Conservation (phyloP, 2,329 filamentous ascomycete species). For the Penicillium psychrosexuale region DNA sequence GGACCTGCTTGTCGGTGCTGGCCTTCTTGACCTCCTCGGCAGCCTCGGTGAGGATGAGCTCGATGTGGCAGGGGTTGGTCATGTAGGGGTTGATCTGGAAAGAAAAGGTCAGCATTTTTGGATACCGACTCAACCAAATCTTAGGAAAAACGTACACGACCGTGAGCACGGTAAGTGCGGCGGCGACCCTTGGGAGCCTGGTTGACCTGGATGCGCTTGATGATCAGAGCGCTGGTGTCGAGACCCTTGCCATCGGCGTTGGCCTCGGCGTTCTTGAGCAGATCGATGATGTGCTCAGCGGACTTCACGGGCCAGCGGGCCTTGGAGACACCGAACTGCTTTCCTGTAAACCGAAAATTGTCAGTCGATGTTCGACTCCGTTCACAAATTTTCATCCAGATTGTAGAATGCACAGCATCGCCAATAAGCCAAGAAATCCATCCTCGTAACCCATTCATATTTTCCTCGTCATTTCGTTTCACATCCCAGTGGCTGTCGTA, state of each 20-base stretch:
- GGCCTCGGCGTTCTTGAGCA: constrained; percentile 96
- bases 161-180: constrained; percentile 99
- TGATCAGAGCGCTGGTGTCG: constrained; percentile 92
- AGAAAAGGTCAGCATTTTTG: background rate
- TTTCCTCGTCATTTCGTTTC: background rate
- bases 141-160: constrained; percentile 94
- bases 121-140: too few species aligned
- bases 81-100: constrained; percentile 99
- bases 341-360: constrained; percentile 60
- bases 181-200: constrained; percentile 99
- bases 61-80: constrained; percentile 99
- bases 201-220: constrained; percentile 99
- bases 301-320: constrained; percentile 99
- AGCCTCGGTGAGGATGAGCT: constrained; percentile 97
- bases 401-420: constrained; percentile 8
- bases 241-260: constrained; percentile 97
- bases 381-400: constrained; percentile 4
- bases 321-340: constrained; percentile 96
- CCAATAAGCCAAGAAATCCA: constrained; percentile 2
- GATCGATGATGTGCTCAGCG: constrained; percentile 93
- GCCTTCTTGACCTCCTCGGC: constrained; percentile 91
- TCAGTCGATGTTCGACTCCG: constrained; percentile 18
- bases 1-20: constrained; percentile 63
- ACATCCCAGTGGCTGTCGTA: constrained; percentile 7
- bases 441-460: background rate